Evolutionary conservation across 1,284 basidiomycete genomes (phyloP).

Genomic region (Macrocystidia cucumis): DNA sequence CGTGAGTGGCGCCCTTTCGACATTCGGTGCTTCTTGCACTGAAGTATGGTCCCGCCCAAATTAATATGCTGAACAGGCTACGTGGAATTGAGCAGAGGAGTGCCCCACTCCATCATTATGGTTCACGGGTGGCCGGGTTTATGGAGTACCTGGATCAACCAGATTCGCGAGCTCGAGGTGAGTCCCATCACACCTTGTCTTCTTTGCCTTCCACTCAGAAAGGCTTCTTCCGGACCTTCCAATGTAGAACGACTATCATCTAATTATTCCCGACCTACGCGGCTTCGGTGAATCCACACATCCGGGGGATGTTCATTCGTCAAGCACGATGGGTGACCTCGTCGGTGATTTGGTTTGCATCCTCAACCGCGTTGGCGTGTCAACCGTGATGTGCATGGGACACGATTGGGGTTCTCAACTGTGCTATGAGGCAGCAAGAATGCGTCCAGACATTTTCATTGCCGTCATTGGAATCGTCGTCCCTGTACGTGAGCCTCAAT

Average conservation of each 20-base stretch:
- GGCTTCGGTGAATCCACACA: constrained; percentile 64
- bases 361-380: constrained; percentile 38
- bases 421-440: constrained; percentile 59
- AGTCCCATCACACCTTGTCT: constrained; percentile 2
- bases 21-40: neutral
- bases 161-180: constrained; percentile 58
- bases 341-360: constrained; percentile 56
- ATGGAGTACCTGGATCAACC: constrained; percentile 65
- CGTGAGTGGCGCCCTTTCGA: constrained; percentile 16
- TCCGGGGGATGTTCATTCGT: constrained; percentile 50
- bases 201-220: constrained; percentile 20
- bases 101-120: constrained; percentile 46
- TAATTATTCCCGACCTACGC: constrained; percentile 53
- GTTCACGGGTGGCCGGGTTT: constrained; percentile 72
- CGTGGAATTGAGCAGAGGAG: constrained; percentile 49
- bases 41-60: too few species aligned
- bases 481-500: constrained; percentile 36
- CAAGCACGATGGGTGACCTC: constrained; percentile 51
- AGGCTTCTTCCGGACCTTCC: too few species aligned
- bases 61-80: constrained; percentile 53
- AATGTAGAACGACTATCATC: constrained; percentile 47
- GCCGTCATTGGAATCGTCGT: constrained; percentile 53
- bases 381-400: constrained; percentile 50
- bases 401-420: constrained; percentile 68
- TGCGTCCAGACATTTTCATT: constrained; percentile 52